A percentile compares a stretch with the other conserved stretches of the same genome.
These are phyloP conservation scores for Phlyctochytrium planicorne DNA, from an alignment of 192 early-diverging fungal genomes.

Conservation along the genomic window DNA sequence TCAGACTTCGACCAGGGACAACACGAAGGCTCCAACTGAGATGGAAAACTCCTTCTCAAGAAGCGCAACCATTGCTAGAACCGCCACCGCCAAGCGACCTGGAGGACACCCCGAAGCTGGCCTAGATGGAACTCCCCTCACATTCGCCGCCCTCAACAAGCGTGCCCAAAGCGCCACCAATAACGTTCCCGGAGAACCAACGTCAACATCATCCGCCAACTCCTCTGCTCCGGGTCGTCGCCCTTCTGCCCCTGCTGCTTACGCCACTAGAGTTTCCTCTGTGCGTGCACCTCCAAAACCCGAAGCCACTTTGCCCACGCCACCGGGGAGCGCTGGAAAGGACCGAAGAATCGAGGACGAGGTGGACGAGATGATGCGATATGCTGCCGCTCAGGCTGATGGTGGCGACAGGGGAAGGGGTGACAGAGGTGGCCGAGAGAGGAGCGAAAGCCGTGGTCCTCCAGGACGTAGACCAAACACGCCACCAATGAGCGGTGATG, in stretches of 20 bases:
- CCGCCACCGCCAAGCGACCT: not conserved
- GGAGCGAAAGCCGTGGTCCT: not conserved
- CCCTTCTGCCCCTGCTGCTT: not conserved
- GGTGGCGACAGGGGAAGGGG: not conserved
- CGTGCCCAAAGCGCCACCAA: slow-evolving; percentile 3
- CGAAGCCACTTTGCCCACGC: not conserved
- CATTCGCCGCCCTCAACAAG: slow-evolving; percentile 1
- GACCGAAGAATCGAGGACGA: not conserved
- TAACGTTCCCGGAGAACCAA: slow-evolving; percentile 1
- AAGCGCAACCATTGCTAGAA: not conserved
- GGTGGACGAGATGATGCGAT: slow-evolving; percentile 1
- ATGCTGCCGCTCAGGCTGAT: not conserved
- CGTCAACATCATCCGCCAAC: not conserved
- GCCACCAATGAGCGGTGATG: slow-evolving; percentile 2
- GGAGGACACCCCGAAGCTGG: not conserved
- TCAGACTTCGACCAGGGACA: slow-evolving; percentile 13
- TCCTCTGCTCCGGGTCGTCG: not conserved
- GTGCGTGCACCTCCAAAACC: not conserved
- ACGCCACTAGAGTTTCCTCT: not conserved
- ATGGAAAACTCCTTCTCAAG: slow-evolving; percentile 8
- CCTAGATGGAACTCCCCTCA: not conserved
- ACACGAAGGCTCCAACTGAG: slow-evolving; percentile 4
- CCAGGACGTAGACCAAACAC: too few species aligned
- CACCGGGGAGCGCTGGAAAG: not conserved
- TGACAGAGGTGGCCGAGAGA: not conserved